Evolutionary conservation across 805 yeast species (phyloP), one percentile per base, ranked within the genome.

Genomic region (Yarrowia porcina): DNA sequence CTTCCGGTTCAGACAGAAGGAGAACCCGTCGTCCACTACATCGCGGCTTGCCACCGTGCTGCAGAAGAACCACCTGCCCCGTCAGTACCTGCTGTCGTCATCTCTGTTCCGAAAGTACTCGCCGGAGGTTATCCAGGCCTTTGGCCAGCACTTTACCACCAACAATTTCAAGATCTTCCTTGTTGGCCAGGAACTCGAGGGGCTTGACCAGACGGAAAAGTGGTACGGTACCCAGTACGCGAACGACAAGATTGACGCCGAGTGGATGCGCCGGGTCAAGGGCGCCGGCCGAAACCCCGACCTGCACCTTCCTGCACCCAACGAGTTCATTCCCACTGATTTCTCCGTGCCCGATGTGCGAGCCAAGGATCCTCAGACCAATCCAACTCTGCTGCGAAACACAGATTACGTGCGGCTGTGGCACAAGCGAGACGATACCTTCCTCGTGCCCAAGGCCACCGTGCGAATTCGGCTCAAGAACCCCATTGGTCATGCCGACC

Each of bases 201-300:
- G 80, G 2, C 74, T 82, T 50, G 76, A 79, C 62, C 66, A 74
- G 15, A 77, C 70, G 20, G 99, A 93, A 72, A 79, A 83, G 69
- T 93, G 97, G 97, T 93, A 94, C 71, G 97, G 96, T 3, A 90
- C 97, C 0, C 88, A 88, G 67, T 89, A 90, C 71, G 74, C 81
- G 2, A 72, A 80, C 44, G 77, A 75, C 11, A 75, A 77, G 15
- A 69, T 89, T 21, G 76, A 83, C 2, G 45, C 66, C 0, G 45
- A 44, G 12, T 54, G 71, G 10, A 69, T 67, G 39, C 70, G 84
- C 50, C 65, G 71, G 45, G 66, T 66, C 63, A 71, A 72, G 66
- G 57, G 74, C 44, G 41, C 39, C 11, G 36, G 63, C n/a, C 65
- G 70, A 17, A 69, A 73, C 41, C 50, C 68, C 0, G 72, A 74